Conservation (phyloP, 768 basidiomycete genomes). For the Tulasnella sp. region DNA sequence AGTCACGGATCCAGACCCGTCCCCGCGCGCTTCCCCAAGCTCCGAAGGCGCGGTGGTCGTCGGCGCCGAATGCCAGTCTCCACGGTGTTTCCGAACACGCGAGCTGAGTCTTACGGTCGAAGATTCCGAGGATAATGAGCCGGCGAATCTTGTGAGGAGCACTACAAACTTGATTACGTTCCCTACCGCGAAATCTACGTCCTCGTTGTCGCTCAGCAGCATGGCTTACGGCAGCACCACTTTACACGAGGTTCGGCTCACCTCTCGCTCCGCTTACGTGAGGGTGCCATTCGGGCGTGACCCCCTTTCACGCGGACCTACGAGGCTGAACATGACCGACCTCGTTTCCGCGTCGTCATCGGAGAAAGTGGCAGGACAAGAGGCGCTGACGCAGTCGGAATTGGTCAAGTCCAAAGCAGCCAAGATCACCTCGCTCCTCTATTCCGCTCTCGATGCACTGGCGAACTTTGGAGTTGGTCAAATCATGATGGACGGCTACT, state of each 20-base stretch:
- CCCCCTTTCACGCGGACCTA: constrained; percentile 3
- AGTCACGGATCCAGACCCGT: constrained; percentile 13
- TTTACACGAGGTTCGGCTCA: background rate
- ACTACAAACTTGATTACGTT: background rate
- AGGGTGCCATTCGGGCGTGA: background rate
- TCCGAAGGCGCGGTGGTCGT: background rate
- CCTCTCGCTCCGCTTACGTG: background rate
- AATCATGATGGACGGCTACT: background rate
- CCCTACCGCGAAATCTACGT: background rate
- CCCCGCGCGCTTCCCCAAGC: background rate
- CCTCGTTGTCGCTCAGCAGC: background rate
- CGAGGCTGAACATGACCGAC: background rate
- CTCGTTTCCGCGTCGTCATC: background rate
- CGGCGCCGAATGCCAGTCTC: constrained; percentile 1
- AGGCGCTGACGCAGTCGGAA: background rate
- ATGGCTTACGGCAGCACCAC: background rate
- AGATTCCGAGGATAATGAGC: background rate
- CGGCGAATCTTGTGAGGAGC: background rate
- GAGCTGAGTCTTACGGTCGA: background rate
- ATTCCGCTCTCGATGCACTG: background rate
- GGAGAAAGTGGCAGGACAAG: background rate
- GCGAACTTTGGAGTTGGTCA: background rate
- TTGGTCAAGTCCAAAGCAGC: background rate
- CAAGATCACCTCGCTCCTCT: constrained; percentile 1
- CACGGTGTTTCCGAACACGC: background rate